These are phyloP conservation scores for Aquanectria penicillioides DNA, from an alignment of 2,329 filamentous ascomycete species.

Conservation along the genomic window DNA sequence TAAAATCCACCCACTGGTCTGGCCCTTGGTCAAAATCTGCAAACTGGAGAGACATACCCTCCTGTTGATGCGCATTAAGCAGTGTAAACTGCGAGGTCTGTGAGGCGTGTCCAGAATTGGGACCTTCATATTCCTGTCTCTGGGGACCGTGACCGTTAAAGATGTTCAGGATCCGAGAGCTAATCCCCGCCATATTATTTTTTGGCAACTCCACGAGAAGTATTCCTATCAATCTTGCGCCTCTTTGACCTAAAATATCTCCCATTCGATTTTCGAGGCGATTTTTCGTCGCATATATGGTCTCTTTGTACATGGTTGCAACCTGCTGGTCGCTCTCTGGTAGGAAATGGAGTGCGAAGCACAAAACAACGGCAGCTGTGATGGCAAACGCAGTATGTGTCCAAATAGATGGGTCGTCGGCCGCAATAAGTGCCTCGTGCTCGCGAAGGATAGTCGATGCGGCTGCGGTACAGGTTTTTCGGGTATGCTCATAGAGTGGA, in stretches of 20 bases:
- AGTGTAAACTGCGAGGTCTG: too few relatives aligned
- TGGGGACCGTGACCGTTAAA: not conserved
- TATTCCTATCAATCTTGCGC: not conserved
- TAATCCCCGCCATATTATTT: not conserved
- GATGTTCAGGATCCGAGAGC: not conserved
- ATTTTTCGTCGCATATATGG: not conserved
- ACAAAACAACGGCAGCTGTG: not conserved
- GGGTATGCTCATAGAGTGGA: not conserved
- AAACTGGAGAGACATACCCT: too few relatives aligned
- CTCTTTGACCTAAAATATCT: not conserved
- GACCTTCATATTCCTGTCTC: not conserved
- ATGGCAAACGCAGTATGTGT: constrained; percentile 6
- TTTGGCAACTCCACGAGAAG: not conserved
- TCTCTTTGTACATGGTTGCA: not conserved
- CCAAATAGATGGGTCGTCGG: not conserved
- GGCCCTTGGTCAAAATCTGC: too few relatives aligned
- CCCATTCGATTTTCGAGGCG: not conserved
- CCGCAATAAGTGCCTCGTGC: not conserved
- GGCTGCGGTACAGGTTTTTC: not conserved
- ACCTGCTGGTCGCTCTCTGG: not conserved
- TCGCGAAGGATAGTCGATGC: constrained; percentile 10
- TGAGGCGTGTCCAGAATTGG: not conserved
- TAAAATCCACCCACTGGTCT: not conserved
- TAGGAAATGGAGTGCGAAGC: not conserved
- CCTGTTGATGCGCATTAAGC: too few relatives aligned